A percentile compares a stretch with the other conserved stretches of the same genome.
phyloP scores from a whole-genome alignment of 441 rosid species.

The Melastoma candidum region DNA sequence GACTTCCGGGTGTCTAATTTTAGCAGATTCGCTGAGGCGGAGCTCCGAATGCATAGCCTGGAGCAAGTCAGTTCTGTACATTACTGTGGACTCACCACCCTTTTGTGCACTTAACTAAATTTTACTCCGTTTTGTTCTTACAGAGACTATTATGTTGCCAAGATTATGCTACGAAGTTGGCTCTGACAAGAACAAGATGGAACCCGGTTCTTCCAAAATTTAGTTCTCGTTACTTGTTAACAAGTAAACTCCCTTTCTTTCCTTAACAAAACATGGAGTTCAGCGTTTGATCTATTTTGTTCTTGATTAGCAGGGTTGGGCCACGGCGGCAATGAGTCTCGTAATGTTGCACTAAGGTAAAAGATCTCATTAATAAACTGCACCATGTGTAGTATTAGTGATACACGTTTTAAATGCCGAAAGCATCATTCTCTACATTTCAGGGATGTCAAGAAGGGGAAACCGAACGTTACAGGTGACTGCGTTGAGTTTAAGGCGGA shows the following conservation, averaged over 20 bases:
- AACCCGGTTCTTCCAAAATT: slow-evolving; percentile 25
- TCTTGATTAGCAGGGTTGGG: too few species aligned
- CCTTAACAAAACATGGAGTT: too few species aligned
- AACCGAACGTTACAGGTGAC: slow-evolving; percentile 8
- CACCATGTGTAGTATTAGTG: too few species aligned
- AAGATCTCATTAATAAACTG: too few species aligned
- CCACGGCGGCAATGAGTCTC: too few species aligned
- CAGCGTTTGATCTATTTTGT: too few species aligned
- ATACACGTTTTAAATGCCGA: too few species aligned
- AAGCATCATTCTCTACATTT: too few species aligned
- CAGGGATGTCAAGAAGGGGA: slow-evolving; percentile 21
- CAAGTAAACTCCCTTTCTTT: slow-evolving; percentile 22
- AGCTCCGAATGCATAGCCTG: slow-evolving; percentile 40
- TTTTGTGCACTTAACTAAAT: background rate
- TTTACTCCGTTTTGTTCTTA: background rate
- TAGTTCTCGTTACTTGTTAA: slow-evolving; percentile 38
- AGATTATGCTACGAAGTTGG: slow-evolving; percentile 33
- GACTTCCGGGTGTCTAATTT: slow-evolving; percentile 25
- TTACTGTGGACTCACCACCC: background rate
- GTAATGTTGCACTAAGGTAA: too few species aligned
- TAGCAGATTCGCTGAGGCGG: slow-evolving; percentile 29
- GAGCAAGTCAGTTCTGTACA: slow-evolving; percentile 34
- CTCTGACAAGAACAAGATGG: slow-evolving; percentile 38
- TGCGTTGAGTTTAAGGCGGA: slow-evolving; percentile 15
- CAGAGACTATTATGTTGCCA: slow-evolving; percentile 43